Evolutionary conservation across 345 rosid species (phyloP).

Genomic region (Ricinus communis): DNA sequence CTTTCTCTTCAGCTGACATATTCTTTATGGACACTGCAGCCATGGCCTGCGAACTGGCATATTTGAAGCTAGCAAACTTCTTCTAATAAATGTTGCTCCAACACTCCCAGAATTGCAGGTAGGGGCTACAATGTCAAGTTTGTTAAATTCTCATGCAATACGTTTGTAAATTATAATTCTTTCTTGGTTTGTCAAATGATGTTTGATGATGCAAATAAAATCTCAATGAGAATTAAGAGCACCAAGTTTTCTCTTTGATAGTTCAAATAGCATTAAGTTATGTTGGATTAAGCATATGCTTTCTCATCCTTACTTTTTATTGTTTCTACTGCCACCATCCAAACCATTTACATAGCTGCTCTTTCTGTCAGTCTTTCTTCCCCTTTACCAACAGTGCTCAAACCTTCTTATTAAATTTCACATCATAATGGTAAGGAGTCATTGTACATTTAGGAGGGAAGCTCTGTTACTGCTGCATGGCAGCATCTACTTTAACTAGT

Average conservation of each 20-base stretch:
- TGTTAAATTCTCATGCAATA: not conserved
- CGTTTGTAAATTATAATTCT: too few species aligned
- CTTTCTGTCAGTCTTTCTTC: not conserved
- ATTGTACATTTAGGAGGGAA: not conserved
- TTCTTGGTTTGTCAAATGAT: too few species aligned
- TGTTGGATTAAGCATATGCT: not conserved
- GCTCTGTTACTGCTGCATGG: not conserved
- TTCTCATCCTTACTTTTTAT: not conserved
- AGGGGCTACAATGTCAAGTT: slow-evolving; percentile 16
- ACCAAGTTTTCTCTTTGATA: too few species aligned
- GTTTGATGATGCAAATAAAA: too few species aligned
- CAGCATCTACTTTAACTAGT: not conserved
- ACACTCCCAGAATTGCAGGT: slow-evolving; percentile 90
- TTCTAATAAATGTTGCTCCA: slow-evolving; percentile 86
- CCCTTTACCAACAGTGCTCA: too few species aligned
- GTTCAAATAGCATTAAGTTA: too few species aligned
- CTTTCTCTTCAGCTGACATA: slow-evolving; percentile 11
- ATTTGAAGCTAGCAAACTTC: slow-evolving; percentile 84
- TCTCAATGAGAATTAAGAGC: not conserved
- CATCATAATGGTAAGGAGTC: too few species aligned
- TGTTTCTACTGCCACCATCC: not conserved
- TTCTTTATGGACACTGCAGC: slow-evolving; percentile 41
- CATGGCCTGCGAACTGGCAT: slow-evolving; percentile 97
- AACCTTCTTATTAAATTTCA: too few species aligned
- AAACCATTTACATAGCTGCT: not conserved